These are phyloP conservation scores for Saccharomyces uvarum DNA, from an alignment of 1,139 yeast genomes.

Conservation along the genomic window DNA sequence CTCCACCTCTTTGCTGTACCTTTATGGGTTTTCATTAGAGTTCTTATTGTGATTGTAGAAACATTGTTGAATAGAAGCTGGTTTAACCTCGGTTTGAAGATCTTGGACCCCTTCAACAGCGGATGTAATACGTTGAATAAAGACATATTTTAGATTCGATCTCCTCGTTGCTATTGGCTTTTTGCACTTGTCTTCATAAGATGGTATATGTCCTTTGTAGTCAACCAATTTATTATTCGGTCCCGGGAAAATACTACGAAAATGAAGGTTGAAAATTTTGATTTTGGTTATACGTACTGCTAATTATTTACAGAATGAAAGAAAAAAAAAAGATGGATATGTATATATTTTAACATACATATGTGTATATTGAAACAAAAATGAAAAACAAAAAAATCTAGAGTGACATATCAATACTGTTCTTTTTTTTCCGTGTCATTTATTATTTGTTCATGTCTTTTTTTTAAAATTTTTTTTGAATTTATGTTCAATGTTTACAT, in stretches of 20 bases:
- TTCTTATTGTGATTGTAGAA: slow-evolving; percentile 26
- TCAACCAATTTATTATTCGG: not conserved
- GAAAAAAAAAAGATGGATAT: not conserved
- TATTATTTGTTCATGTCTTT: not conserved
- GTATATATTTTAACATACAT: not conserved
- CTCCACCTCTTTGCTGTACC: slow-evolving; percentile 77
- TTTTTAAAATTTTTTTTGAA: not conserved
- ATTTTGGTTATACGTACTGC: not conserved
- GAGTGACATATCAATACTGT: not conserved
- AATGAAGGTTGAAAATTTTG: not conserved
- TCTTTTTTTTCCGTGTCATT: not conserved
- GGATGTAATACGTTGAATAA: not conserved
- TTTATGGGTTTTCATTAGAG: slow-evolving; percentile 36
- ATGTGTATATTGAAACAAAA: not conserved
- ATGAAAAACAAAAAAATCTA: not conserved
- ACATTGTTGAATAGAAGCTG: slow-evolving; percentile 8
- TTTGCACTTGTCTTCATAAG: not conserved
- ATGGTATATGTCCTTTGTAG: not conserved
- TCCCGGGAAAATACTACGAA: not conserved
- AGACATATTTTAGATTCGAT: not conserved
- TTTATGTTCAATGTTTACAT: not conserved
- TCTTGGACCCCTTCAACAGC: not conserved
- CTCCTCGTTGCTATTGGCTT: not conserved
- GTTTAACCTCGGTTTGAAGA: slow-evolving; percentile 8
- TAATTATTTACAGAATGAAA: slow-evolving; percentile 1